A percentile compares a stretch with the other conserved stretches of the same genome.
phyloP scores from a whole-genome alignment of 108 stramenopile genomes.

The Nannochloropsis gaditana region DNA sequence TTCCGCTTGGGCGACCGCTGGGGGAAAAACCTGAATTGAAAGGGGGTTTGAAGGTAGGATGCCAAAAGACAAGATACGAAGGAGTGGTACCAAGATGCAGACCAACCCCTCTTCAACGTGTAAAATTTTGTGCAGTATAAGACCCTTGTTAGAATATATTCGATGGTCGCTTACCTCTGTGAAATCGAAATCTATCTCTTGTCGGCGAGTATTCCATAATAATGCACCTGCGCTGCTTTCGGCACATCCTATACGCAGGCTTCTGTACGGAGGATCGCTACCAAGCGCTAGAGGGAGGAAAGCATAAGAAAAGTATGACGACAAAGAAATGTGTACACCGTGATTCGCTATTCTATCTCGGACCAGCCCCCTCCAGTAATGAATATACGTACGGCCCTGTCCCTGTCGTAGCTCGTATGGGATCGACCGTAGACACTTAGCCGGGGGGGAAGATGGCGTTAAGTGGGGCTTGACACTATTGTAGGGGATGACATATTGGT shows the following conservation, averaged over 20 bases:
- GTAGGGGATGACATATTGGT: neutral
- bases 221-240: neutral
- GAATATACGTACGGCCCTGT: neutral
- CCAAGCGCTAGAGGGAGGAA: neutral
- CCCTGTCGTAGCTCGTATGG: neutral
- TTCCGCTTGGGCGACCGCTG: slow-evolving; percentile 28
- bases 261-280: neutral
- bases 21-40: slow-evolving; percentile 35
- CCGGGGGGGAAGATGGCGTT: neutral
- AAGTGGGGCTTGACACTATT: neutral
- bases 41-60: neutral
- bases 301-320: neutral
- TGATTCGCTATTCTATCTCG: neutral
- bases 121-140: no score
- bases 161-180: neutral
- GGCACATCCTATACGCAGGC: neutral
- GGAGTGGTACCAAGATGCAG: neutral
- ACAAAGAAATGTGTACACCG: neutral
- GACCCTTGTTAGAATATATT: no score
- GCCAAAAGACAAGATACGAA: neutral
- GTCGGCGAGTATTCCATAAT: neutral
- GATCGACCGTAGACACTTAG: neutral
- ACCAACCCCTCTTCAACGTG: neutral
- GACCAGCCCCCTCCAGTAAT: neutral
- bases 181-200: slow-evolving; percentile 14